A percentile compares a stretch with the other conserved stretches of the same genome.
Evolutionary conservation across 345 rosid genomes (phyloP).

Genomic region (Euphorbia pulcherrima): DNA sequence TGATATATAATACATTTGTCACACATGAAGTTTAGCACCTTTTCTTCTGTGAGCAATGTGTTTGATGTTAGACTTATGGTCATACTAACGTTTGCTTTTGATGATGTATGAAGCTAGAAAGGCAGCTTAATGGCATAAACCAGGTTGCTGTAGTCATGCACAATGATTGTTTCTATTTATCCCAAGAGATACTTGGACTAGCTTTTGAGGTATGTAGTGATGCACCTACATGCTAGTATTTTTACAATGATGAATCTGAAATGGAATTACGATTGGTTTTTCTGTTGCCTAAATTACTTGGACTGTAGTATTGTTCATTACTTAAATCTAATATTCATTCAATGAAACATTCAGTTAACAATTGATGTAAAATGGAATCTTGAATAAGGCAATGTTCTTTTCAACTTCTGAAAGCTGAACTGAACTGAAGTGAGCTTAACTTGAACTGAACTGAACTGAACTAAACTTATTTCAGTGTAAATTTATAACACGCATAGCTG

Average conservation of each 20-base stretch:
- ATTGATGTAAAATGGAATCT: background rate
- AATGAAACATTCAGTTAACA: background rate
- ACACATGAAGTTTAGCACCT: background rate
- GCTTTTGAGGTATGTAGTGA: conserved; percentile 74
- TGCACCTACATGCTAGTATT: background rate
- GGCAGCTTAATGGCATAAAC: conserved; percentile 84
- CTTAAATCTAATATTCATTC: background rate
- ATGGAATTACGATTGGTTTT: background rate
- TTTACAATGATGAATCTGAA: background rate
- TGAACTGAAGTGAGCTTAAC: too few species aligned
- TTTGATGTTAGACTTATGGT: conserved; percentile 2
- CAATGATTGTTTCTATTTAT: conserved; percentile 84
- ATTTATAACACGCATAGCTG: too few species aligned
- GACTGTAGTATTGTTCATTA: background rate
- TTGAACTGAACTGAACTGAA: too few species aligned
- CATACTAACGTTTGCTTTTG: conserved; percentile 16
- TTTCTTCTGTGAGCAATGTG: conserved; percentile 5
- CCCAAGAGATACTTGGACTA: conserved; percentile 83
- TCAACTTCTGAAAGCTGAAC: too few species aligned
- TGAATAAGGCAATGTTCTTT: too few species aligned
- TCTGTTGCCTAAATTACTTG: background rate
- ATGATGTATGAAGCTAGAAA: conserved; percentile 79
- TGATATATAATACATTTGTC: background rate
- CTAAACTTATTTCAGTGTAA: too few species aligned
- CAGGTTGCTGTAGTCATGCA: conserved; percentile 87